Evolutionary conservation across 2,329 filamentous ascomycete genomes (phyloP).

Genomic region (Corniculantispora saksenae): DNA sequence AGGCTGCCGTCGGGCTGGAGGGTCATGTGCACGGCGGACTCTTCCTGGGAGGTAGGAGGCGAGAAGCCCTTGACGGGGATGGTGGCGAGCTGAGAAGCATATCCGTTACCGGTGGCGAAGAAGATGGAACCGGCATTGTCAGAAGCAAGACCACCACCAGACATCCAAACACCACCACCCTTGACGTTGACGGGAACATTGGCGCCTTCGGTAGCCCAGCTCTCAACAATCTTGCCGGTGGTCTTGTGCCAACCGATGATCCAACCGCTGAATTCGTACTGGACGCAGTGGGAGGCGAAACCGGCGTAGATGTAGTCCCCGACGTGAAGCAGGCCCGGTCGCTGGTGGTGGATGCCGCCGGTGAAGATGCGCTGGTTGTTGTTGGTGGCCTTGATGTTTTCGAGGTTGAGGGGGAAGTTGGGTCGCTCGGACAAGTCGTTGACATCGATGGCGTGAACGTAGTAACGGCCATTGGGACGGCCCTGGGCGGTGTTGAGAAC

Average conservation of each 20-base stretch:
- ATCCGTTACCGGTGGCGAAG: conserved; percentile 42
- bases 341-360: conserved; percentile 53
- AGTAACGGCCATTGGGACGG: conserved; percentile 36
- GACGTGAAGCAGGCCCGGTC: conserved; percentile 48
- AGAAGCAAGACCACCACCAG: conserved; percentile 40
- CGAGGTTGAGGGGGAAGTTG: conserved; percentile 50
- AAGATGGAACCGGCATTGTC: conserved; percentile 43
- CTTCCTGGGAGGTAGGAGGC: conserved; percentile 44
- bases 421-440: conserved; percentile 39
- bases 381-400: conserved; percentile 48
- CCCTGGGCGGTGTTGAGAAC: conserved; percentile 34
- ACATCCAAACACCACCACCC: conserved; percentile 48
- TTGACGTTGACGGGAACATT: conserved; percentile 38
- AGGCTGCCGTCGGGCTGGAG: conserved; percentile 44
- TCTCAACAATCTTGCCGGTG: conserved; percentile 38
- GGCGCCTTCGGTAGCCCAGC: conserved; percentile 43
- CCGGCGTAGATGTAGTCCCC: conserved; percentile 51
- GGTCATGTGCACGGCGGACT: conserved; percentile 47
- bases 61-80: conserved; percentile 40
- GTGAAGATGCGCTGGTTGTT: conserved; percentile 50
- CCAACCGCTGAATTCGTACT: conserved; percentile 57
- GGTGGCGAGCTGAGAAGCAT: conserved; percentile 40
- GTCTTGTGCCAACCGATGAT: conserved; percentile 51
- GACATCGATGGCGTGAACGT: conserved; percentile 39
- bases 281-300: conserved; percentile 57